Evolutionary conservation across 148 eudicot species (phyloP).

Genomic region (Tetragonia tetragonoides): DNA sequence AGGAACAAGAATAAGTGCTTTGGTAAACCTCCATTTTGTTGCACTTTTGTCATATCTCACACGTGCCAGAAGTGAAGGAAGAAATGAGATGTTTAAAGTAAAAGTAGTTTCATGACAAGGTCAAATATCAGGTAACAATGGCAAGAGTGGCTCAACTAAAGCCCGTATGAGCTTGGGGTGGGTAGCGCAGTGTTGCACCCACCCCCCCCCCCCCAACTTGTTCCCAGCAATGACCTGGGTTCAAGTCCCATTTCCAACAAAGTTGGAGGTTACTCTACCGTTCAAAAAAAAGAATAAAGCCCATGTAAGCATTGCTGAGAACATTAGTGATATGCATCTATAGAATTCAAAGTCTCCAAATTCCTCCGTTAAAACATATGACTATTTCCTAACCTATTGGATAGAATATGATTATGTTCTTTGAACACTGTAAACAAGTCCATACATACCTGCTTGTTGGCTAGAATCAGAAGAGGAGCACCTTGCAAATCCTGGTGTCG

Average conservation of each 20-base stretch:
- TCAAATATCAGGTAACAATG: background rate
- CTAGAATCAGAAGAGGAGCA: constrained; percentile 90
- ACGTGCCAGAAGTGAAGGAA: background rate
- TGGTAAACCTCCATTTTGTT: background rate
- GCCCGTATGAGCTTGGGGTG: too few relatives aligned
- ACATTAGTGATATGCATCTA: background rate
- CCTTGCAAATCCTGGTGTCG: constrained; percentile 95
- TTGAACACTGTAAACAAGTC: background rate
- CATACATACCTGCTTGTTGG: constrained; percentile 82
- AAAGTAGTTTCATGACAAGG: too few relatives aligned
- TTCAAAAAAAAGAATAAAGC: too few relatives aligned
- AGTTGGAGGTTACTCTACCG: too few relatives aligned
- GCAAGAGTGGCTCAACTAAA: background rate
- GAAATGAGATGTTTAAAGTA: too few relatives aligned
- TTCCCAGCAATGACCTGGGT: too few relatives aligned
- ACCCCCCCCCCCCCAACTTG: too few relatives aligned
- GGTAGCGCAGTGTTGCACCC: too few relatives aligned
- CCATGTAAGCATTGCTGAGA: background rate
- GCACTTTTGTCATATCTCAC: background rate
- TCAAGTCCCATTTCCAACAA: too few relatives aligned
- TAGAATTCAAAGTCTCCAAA: background rate
- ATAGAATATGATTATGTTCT: background rate
- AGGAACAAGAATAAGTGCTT: background rate
- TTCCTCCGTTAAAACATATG: background rate
- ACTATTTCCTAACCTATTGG: background rate